These are phyloP conservation scores for Lentinula sp. DNA, from an alignment of 768 basidiomycete species.

Conservation along the genomic window DNA sequence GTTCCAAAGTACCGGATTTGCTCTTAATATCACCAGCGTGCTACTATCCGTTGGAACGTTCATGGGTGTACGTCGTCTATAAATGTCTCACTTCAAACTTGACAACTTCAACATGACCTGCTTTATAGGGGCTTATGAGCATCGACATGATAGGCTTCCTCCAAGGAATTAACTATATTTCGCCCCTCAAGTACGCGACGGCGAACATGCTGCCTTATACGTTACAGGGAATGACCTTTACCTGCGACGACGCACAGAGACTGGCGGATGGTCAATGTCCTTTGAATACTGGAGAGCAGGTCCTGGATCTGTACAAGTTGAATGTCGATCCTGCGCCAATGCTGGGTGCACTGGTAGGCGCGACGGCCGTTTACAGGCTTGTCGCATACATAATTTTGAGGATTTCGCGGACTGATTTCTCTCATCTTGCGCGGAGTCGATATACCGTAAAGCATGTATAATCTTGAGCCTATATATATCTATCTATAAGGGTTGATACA, in stretches of 20 bases:
- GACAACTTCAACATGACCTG: background rate
- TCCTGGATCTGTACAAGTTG: constrained; percentile 7
- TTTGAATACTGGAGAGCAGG: constrained; percentile 6
- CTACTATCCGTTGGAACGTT: constrained; percentile 5
- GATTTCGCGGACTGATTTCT: background rate
- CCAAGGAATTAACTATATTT: constrained; percentile 8
- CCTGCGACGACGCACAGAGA: constrained; percentile 4
- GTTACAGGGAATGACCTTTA: constrained; percentile 5
- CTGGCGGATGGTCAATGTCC: constrained; percentile 4
- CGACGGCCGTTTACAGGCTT: constrained; percentile 6
- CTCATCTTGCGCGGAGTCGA: background rate
- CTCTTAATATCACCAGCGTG: constrained; percentile 8
- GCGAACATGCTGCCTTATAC: constrained; percentile 7
- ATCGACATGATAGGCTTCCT: constrained; percentile 8
- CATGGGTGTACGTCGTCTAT: constrained; percentile 5
- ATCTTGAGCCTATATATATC: background rate
- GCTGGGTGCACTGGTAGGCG: constrained; percentile 5
- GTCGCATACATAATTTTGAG: constrained; percentile 6
- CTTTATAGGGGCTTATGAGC: constrained; percentile 5
- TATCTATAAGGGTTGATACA: no score
- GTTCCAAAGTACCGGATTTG: constrained; percentile 7
- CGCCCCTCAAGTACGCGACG: constrained; percentile 6
- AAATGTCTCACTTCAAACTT: background rate
- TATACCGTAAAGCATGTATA: background rate
- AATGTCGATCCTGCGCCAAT: constrained; percentile 5